A percentile compares a stretch with the other conserved stretches of the same genome.
Evolutionary conservation across 139 green algal species (phyloP).

Genomic region (Edaphochlamys debaryana): DNA sequence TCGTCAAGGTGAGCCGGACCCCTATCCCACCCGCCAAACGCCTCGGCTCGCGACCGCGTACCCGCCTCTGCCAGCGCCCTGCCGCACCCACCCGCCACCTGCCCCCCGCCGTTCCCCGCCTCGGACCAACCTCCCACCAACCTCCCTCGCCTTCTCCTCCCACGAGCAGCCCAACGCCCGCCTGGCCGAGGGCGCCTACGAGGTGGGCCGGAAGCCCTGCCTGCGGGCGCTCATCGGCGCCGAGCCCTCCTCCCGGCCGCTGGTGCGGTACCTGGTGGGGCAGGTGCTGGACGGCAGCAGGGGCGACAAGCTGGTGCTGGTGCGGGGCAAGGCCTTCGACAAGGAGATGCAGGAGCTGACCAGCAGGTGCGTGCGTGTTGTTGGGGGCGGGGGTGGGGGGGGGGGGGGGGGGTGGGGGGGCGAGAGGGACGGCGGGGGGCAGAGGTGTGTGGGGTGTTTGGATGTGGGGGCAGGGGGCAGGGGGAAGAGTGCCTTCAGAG

Average conservation of each 20-base stretch:
- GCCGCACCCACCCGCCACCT: too few relatives aligned
- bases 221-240: conserved; percentile 3
- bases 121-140: too few relatives aligned
- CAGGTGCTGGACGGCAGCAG: conserved; percentile 20
- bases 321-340: conserved; percentile 35
- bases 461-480: too few relatives aligned
- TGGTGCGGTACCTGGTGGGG: conserved; percentile 20
- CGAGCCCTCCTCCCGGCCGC: not conserved
- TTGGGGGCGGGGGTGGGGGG: not conserved
- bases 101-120: too few relatives aligned
- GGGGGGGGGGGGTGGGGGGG: too few relatives aligned
- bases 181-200: conserved; percentile 12
- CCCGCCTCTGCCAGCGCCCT: too few relatives aligned
- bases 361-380: conserved; percentile 1
- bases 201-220: conserved; percentile 26
- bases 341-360: conserved; percentile 22
- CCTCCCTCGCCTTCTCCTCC: too few relatives aligned
- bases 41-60: too few relatives aligned
- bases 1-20: conserved; percentile 35
- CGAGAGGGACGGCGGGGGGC: not conserved
- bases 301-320: conserved; percentile 27
- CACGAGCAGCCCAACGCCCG: conserved; percentile 23
- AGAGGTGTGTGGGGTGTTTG: too few relatives aligned
- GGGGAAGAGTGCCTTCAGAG: not conserved
- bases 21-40: too few relatives aligned